A percentile compares a stretch with the other conserved stretches of the same genome.
Conservation (phyloP, 129 eudicot species). For the carrot (Daucus carota) region DNA sequence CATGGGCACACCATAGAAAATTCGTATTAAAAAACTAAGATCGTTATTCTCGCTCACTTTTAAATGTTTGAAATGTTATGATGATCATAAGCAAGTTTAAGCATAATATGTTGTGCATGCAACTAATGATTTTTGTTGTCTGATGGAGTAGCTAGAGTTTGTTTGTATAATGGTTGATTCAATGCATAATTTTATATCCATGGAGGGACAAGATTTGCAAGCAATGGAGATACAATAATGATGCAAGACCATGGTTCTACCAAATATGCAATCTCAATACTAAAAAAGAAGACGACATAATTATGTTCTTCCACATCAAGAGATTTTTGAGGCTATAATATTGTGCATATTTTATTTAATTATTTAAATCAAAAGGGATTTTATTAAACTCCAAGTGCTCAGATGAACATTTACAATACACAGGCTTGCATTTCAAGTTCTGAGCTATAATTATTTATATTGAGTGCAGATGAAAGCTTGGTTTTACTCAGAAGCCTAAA, state of each 20-base stretch:
- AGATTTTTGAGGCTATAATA: neutral
- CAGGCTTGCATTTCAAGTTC: neutral
- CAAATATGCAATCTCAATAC: neutral
- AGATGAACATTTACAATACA: neutral
- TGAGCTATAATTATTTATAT: neutral
- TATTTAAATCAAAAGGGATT: too few relatives aligned
- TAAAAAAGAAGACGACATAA: neutral
- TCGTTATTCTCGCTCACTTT: neutral
- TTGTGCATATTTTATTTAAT: too few relatives aligned
- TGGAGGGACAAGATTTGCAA: neutral
- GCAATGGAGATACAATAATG: neutral
- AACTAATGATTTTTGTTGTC: neutral
- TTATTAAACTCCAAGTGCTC: neutral
- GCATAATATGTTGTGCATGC: neutral
- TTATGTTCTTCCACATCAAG: neutral
- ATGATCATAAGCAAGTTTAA: neutral
- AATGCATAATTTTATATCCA: neutral
- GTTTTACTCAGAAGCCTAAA: neutral
- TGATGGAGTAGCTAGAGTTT: neutral
- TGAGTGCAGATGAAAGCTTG: neutral
- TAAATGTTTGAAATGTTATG: neutral
- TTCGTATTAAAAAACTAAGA: neutral
- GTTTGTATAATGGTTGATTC: neutral
- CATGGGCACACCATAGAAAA: too few relatives aligned
- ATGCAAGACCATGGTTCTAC: neutral